These are phyloP conservation scores for Coemansia sp. DNA, from an alignment of 192 early-diverging fungal species.

Conservation along the genomic window DNA sequence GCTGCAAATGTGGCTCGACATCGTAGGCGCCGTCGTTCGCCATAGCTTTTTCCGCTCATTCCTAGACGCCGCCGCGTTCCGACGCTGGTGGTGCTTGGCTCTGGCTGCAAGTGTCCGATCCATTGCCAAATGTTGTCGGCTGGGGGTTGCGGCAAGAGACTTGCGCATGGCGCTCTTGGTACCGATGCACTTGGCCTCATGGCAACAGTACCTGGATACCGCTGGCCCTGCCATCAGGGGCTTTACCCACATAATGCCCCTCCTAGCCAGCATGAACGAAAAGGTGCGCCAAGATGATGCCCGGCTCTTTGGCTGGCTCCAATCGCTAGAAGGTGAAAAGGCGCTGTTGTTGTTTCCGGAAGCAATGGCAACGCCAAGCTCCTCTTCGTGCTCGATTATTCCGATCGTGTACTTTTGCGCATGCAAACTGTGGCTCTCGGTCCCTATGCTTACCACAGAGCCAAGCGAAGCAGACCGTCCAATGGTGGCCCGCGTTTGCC, in stretches of 20 bases:
- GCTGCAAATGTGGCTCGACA: conserved; percentile 46
- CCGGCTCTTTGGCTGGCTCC: conserved; percentile 11
- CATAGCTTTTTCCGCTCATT: conserved; percentile 44
- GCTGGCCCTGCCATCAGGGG: conserved; percentile 3
- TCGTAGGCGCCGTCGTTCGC: conserved; percentile 25
- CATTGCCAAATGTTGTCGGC: neutral
- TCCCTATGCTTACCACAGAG: neutral
- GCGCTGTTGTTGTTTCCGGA: neutral
- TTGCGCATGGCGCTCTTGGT: conserved; percentile 22
- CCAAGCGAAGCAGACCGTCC: neutral
- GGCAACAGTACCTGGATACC: conserved; percentile 22
- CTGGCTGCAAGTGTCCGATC: conserved; percentile 20
- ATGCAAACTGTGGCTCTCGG: conserved; percentile 23
- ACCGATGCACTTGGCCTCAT: conserved; percentile 35
- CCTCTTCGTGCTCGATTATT: conserved; percentile 10
- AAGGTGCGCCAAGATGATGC: neutral
- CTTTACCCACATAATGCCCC: neutral
- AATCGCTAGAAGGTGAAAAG: neutral
- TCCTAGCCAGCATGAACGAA: neutral
- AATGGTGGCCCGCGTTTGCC: conserved; percentile 11
- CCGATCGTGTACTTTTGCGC: conserved; percentile 31
- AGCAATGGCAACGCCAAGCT: neutral
- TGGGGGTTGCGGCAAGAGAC: too few relatives aligned
- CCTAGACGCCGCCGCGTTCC: conserved; percentile 7
- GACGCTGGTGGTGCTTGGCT: conserved; percentile 36